phyloP scores from a whole-genome alignment of 2,329 filamentous ascomycete genomes.

The Colletotrichum spinosum region DNA sequence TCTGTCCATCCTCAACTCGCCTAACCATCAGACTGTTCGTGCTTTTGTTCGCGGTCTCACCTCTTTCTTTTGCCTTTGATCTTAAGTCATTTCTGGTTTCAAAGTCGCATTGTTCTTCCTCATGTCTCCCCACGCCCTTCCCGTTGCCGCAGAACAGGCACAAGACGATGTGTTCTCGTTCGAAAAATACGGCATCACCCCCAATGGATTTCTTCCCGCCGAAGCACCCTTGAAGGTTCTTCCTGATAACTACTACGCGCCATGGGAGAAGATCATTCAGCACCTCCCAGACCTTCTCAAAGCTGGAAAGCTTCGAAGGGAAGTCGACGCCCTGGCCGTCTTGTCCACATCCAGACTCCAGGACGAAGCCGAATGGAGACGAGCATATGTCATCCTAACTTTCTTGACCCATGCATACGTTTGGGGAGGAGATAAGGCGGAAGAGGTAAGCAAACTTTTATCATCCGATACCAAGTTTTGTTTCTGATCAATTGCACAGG shows the following conservation, averaged over 20 bases:
- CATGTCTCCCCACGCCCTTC: conserved; percentile 59
- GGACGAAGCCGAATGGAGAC: conserved; percentile 79
- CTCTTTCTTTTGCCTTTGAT: conserved; percentile 41
- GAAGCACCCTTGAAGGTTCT: conserved; percentile 74
- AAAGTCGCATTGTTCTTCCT: neutral
- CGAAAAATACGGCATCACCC: conserved; percentile 52
- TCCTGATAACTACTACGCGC: conserved; percentile 78
- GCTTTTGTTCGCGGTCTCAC: neutral
- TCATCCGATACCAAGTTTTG: neutral
- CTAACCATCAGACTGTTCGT: neutral
- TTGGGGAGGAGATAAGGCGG: conserved; percentile 83
- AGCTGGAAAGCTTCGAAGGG: conserved; percentile 70
- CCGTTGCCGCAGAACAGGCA: conserved; percentile 28
- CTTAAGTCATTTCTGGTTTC: conserved; percentile 42
- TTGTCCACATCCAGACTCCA: conserved; percentile 74
- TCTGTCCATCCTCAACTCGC: neutral
- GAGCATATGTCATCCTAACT: conserved; percentile 82
- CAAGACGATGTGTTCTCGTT: conserved; percentile 39
- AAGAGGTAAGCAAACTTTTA: conserved; percentile 66
- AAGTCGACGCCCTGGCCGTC: conserved; percentile 74
- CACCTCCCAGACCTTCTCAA: conserved; percentile 77
- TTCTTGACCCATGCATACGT: conserved; percentile 90
- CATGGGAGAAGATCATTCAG: conserved; percentile 80
- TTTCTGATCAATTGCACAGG: conserved; percentile 50
- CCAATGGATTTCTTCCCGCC: conserved; percentile 82